A percentile compares a stretch with the other conserved stretches of the same genome.
Conservation (phyloP, 2,329 filamentous ascomycete species). For the Phialocephala sp. region DNA sequence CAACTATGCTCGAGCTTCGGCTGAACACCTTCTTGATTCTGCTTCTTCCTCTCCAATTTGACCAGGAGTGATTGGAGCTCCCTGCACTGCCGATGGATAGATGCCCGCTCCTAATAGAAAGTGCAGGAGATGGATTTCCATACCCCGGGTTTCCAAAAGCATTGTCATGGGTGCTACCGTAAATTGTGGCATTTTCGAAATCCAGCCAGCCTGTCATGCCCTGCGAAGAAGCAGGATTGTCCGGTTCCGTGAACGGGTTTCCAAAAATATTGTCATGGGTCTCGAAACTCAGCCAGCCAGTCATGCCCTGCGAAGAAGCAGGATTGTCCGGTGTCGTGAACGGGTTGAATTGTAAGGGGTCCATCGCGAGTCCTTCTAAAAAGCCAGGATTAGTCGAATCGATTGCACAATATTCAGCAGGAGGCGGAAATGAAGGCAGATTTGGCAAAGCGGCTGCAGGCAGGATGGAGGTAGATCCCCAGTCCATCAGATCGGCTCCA, state of each 20-base stretch:
- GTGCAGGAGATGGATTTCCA: slow-evolving; percentile 12
- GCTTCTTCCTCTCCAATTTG: slow-evolving; percentile 19
- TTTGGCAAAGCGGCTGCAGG: neutral
- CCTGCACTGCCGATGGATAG: slow-evolving; percentile 13
- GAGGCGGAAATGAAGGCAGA: neutral
- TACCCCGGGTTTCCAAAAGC: neutral
- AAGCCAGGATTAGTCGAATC: neutral
- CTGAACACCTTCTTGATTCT: slow-evolving; percentile 15
- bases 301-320: no score
- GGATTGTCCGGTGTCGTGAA: no score
- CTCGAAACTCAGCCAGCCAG: neutral
- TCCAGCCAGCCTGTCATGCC: neutral
- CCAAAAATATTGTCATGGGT: slow-evolving; percentile 9
- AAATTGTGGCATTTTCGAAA: neutral
- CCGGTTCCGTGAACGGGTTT: neutral
- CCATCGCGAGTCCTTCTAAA: no score
- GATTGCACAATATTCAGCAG: neutral
- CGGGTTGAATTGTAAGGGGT: no score
- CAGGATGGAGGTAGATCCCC: slow-evolving; percentile 1
- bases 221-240: no score
- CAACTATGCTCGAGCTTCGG: slow-evolving; percentile 14
- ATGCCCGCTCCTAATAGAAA: slow-evolving; percentile 11
- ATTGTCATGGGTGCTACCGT: slow-evolving; percentile 5
- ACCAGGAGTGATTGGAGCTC: slow-evolving; percentile 15
- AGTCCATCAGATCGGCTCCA: slow-evolving; percentile 16